Conservation (phyloP, 345 rosid species). For the Alliaria petiolata region DNA sequence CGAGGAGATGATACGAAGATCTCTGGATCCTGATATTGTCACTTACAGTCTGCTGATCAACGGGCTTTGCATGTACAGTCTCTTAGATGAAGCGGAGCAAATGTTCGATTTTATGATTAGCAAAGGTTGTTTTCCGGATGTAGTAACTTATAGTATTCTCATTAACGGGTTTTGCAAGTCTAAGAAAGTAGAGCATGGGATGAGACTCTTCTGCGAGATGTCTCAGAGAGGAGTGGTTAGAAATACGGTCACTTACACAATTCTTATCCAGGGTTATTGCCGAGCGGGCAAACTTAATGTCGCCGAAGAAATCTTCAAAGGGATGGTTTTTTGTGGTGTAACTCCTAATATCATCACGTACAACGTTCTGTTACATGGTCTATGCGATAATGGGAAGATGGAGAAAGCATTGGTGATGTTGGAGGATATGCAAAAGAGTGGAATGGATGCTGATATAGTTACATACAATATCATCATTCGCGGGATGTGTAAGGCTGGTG, state of each 20-base stretch:
- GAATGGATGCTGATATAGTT: conserved; percentile 22
- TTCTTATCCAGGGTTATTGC: conserved; percentile 34
- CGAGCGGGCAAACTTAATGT: conserved; percentile 22
- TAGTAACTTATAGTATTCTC: conserved; percentile 33
- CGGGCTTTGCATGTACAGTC: conserved; percentile 26
- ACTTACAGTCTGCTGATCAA: conserved; percentile 26
- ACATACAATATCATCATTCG: conserved; percentile 34
- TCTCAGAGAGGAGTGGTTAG: conserved; percentile 21
- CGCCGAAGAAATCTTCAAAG: conserved; percentile 26
- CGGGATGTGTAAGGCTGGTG: conserved; percentile 34
- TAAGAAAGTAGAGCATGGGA: conserved; percentile 34
- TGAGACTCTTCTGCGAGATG: conserved; percentile 35
- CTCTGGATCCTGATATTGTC: conserved; percentile 22
- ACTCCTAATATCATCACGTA: conserved; percentile 33
- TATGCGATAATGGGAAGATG: conserved; percentile 31
- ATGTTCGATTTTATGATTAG: conserved; percentile 27
- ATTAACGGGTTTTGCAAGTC: conserved; percentile 38
- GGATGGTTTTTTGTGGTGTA: conserved; percentile 31
- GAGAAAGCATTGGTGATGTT: conserved; percentile 33
- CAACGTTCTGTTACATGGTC: conserved; percentile 31
- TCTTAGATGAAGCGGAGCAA: conserved; percentile 28
- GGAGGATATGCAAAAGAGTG: conserved; percentile 23
- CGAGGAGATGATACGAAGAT: conserved; percentile 24
- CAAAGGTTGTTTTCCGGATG: conserved; percentile 29
- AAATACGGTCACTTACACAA: conserved; percentile 26